Evolutionary conservation across 2,329 filamentous ascomycete genomes (phyloP), one percentile per base, ranked within the genome.

Genomic region (Trichophyton benhamiae): DNA sequence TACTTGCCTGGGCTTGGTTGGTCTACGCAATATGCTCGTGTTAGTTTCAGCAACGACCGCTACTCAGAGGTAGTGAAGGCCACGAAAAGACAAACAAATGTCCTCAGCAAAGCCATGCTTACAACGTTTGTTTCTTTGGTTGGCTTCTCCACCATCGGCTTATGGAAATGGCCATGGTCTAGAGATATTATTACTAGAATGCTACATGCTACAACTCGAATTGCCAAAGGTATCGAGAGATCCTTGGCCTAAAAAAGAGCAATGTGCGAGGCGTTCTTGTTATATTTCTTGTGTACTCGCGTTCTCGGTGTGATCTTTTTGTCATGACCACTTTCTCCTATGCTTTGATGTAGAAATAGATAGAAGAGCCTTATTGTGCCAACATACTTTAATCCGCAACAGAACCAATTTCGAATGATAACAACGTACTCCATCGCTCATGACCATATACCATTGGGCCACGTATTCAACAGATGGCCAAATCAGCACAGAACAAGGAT

Each of bases 1-100:
- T 86, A 87, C 67, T 70, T 95, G 1, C 94, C 94, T 0, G 77
- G 80, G 27, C 75, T 91, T 11, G 94, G 92, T 0, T 96, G 92
- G 86, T 85, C 87, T 70, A 99, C 94, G 1, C 90, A 96, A 75
- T 99, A 99, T 71, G 85, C 88, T 0, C 82, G 92, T 20, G 87
- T 99, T 7, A 96, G 91, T 67, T 99, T 99, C 72, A 89, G 89
- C 63, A 96, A 96, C 69, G 87, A 95, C 75, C 79, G 88, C 20
- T 99, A 99, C 73, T 89, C 88, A 0, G 87, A 95, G 63, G 88
- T 97, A 2, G 81, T 90, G 38, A 78, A 76, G 44, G 83, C 82
- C 66, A 89, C 87, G 61, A 82, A 87, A 61, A 75, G 82, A 60
- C 91, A 96, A 72, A 85, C 87, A 1, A 77, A 76, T 64, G 72